These are phyloP conservation scores for Bryoerythrophyllum caledonicum DNA, from an alignment of 225 moss, liverwort and hornwort species.

Conservation along the genomic window DNA sequence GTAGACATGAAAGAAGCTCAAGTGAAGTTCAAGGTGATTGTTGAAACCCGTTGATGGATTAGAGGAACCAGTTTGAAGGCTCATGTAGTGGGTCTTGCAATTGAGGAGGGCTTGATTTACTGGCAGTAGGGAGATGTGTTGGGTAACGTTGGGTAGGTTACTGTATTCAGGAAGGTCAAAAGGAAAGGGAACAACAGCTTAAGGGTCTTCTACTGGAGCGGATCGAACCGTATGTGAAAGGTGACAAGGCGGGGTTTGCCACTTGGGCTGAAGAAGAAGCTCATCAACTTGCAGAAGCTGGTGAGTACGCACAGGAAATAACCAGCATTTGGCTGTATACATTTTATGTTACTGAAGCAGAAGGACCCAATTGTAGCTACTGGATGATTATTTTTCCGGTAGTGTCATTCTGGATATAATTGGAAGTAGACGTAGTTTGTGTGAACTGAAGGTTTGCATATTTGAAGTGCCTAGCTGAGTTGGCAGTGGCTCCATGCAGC, in stretches of 20 bases:
- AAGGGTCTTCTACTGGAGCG: slow-evolving; percentile 48
- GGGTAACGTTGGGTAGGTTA: slow-evolving; percentile 20
- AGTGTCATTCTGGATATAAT: background rate
- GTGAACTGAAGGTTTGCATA: background rate
- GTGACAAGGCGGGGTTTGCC: slow-evolving; percentile 45
- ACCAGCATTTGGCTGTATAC: background rate
- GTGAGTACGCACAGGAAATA: slow-evolving; percentile 27
- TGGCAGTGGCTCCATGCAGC: slow-evolving; percentile 34
- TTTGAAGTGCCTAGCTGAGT: slow-evolving; percentile 4
- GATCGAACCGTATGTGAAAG: slow-evolving; percentile 50
- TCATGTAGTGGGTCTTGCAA: slow-evolving; percentile 4
- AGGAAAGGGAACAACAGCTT: slow-evolving; percentile 62
- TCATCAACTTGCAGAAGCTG: slow-evolving; percentile 67
- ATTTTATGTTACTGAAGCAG: background rate
- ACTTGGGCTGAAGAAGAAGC: slow-evolving; percentile 64
- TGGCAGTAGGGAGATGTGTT: slow-evolving; percentile 6
- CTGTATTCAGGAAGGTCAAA: slow-evolving; percentile 64
- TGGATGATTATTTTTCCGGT: background rate
- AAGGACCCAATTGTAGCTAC: background rate
- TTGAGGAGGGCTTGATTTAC: slow-evolving; percentile 1
- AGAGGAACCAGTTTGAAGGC: background rate
- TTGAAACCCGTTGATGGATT: background rate
- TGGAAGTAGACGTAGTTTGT: background rate
- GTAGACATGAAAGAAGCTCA: slow-evolving; percentile 50
- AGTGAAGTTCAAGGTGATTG: slow-evolving; percentile 57